phyloP scores from a whole-genome alignment of 177 flowering plant genomes.

The Telopea speciosissima region DNA sequence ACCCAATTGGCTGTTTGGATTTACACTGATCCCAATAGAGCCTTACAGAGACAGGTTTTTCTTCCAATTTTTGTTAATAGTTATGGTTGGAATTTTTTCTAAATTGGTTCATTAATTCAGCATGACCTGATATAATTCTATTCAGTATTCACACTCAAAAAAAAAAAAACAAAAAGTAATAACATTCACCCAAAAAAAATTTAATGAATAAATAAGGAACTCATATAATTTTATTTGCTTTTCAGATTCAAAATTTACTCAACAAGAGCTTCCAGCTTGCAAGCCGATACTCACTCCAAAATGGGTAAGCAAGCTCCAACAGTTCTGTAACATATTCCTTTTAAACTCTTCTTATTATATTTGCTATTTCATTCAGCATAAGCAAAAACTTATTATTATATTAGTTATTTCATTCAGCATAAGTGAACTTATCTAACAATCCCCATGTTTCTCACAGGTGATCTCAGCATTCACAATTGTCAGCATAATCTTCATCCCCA shows the following conservation, averaged over 20 bases:
- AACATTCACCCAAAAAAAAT: too few species aligned
- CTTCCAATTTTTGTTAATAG: neutral
- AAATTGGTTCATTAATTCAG: neutral
- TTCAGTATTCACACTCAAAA: too few species aligned
- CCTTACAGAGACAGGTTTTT: neutral
- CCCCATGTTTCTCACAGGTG: constrained; percentile 28
- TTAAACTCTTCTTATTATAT: too few species aligned
- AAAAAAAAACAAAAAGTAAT: too few species aligned
- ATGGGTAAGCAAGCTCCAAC: constrained; percentile 43
- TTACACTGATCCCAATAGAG: too few species aligned
- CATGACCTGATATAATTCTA: too few species aligned
- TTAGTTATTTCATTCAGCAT: too few species aligned
- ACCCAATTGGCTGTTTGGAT: too few species aligned
- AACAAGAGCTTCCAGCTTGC: constrained; percentile 97
- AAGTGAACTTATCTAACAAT: neutral
- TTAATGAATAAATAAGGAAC: neutral
- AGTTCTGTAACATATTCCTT: neutral
- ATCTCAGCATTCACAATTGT: constrained; percentile 63
- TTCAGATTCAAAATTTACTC: constrained; percentile 86
- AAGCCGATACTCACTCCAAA: constrained; percentile 90
- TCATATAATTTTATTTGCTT: neutral
- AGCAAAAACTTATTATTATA: too few species aligned
- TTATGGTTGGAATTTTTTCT: neutral
- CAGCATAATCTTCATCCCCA: constrained; percentile 66
- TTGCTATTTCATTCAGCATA: too few species aligned